Base-by-base conservation (phyloP, 352 stramenopile species). In the Globisporangium splendens region DNA sequence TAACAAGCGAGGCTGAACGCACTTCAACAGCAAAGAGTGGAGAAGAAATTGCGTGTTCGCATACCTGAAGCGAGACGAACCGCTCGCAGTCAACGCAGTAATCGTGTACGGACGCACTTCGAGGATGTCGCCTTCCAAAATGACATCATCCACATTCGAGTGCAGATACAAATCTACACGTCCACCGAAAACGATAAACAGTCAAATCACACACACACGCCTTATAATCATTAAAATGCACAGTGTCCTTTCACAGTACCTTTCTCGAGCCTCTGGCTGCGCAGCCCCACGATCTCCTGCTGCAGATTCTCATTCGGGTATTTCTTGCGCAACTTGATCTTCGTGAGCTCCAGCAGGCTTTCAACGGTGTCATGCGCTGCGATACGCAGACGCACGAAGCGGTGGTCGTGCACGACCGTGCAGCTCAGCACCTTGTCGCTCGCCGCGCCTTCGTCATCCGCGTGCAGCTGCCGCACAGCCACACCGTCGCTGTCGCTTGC, bases 101-200 rank as follows among this genome's bases (percentile, higher is more conserved):
- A 56, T 56, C 14, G 62, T 69, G 35, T 65, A 65, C 22, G 62
- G 62, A 8, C 62, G 56, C 15, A 47, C 62, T 57, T 69, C 56
- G 12, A 69, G 52, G 24, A 65, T 48, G 50, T 69, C 62, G 7
- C 62, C 62, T 8, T 65, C 54, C n/a, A 41, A n/a, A 24, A 61
- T 13, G 13, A 61, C 46, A 2, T 52, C 17, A 6, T 53, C 54
- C 17, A 61, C 42, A 20, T 13, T 54, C 18, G 43, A 22, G 17
- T 51, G 14, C 42, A 47, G 8, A 24, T 17, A 15, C 43, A 61
- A 51, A 22, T 61, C 54, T 61, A 41, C 15, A 2, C 24, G 22
- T 10, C 20, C 5, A 28, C 3, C 6, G 13, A 8, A 55, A 12
- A 43, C 49, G 24, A 55, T 43, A 38, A 41, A 11, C 22, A n/a